phyloP scores from a whole-genome alignment of 179 eudicot species.

The Beta lomatogona region DNA sequence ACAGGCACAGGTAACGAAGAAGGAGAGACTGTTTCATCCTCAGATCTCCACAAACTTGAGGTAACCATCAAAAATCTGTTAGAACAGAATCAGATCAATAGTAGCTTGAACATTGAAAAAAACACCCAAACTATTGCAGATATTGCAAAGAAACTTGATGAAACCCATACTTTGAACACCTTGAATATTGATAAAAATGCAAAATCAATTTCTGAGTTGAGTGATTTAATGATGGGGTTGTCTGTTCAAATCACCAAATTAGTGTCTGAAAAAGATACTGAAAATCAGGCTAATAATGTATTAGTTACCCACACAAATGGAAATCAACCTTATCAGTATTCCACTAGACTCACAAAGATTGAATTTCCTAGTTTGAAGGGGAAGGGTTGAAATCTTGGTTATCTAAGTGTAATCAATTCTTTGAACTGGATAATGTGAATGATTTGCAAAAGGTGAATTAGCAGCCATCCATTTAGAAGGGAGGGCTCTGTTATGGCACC shows the following conservation, averaged over 20 bases:
- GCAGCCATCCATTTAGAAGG: not conserved
- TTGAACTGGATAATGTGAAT: not conserved
- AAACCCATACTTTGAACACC: not conserved
- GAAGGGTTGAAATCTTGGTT: not conserved
- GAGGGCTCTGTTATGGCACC: not conserved
- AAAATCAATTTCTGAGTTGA: not conserved
- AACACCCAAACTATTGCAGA: no score
- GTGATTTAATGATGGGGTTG: not conserved
- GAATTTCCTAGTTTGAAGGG: not conserved
- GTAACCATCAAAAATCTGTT: not conserved
- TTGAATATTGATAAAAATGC: not conserved
- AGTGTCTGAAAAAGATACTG: not conserved
- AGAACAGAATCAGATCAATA: no score
- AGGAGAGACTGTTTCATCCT: no score
- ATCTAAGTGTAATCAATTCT: slow-evolving; percentile 4
- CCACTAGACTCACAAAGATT: not conserved
- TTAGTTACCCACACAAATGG: no score
- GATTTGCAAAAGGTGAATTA: not conserved
- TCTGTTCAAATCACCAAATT: not conserved
- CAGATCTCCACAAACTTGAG: not conserved
- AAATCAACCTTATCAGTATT: no score
- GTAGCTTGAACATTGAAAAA: not conserved
- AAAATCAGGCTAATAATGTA: no score
- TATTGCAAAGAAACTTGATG: not conserved
- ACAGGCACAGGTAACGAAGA: no score